Evolutionary conservation across 768 basidiomycete genomes (phyloP), one percentile per base, ranked within the genome.

Genomic region (Coprinopsis strossmayeri): DNA sequence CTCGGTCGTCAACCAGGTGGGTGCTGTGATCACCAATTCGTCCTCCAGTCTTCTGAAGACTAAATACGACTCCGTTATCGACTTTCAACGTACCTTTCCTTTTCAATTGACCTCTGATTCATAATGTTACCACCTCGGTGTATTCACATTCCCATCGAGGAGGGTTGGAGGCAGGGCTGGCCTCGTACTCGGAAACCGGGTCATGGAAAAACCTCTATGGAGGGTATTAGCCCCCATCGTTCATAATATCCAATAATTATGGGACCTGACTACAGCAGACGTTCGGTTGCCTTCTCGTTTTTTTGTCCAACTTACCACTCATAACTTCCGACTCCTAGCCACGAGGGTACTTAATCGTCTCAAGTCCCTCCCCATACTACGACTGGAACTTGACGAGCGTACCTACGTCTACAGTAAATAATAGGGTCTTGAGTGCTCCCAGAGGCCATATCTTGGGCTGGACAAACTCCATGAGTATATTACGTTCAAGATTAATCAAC

Each of bases 301-400:
- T n/a, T n/a, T n/a, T n/a, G n/a, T n/a, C n/a, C n/a, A n/a, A n/a
- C n/a, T n/a, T n/a, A n/a, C n/a, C n/a, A n/a, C n/a, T n/a, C n/a
- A n/a, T n/a, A n/a, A n/a, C n/a, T n/a, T n/a, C n/a, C n/a, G n/a
- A n/a, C n/a, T n/a, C n/a, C 10, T 5, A 64, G 61, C 4, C 51
- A 61, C 39, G 48, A 59, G 28, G 58, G 49, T 10, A 53, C 56
- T 3, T 45, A 57, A 23, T 42, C 45, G 28, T 53, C 55, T 3
- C 50, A 46, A 3, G 56, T 61, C 4, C 63, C 10, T 56, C 62
- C 34, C 42, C 45, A 2, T n/a, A n/a, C n/a, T 61, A 54, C 27
- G 63, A 65, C 43, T 69, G 68, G 68, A 68, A 67, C 41, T 67
- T 54, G 45, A 66, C 65, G 13, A 63, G 64, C 0, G 48, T 51